Conservation (phyloP, 1,139 yeast species). For the Ogataea hybrid region DNA sequence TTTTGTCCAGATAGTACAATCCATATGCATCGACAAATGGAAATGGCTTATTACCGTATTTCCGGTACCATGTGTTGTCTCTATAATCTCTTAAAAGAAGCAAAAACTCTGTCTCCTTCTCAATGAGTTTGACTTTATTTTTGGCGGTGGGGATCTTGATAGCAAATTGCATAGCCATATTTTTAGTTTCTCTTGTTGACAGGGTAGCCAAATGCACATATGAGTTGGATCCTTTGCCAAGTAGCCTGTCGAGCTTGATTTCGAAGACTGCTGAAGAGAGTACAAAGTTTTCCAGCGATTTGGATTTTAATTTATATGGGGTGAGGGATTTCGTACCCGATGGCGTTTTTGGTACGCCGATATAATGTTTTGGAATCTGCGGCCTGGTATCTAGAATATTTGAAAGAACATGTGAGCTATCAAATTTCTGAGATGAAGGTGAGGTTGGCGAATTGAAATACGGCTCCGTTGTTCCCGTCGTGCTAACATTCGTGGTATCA, state of each 20-base stretch:
- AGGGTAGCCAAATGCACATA: slow-evolving; percentile 27
- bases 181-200: slow-evolving; percentile 10
- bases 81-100: slow-evolving; percentile 23
- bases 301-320: slow-evolving; percentile 18
- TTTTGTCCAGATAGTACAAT: slow-evolving; percentile 24
- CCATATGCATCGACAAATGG: slow-evolving; percentile 36
- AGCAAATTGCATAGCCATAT: slow-evolving; percentile 25
- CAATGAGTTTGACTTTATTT: slow-evolving; percentile 29
- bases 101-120: slow-evolving; percentile 32
- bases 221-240: slow-evolving; percentile 35
- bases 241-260: slow-evolving; percentile 15
- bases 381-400: slow-evolving; percentile 4
- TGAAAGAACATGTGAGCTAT: slow-evolving; percentile 4
- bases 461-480: slow-evolving; percentile 5
- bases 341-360: neutral
- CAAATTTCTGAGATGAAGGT: slow-evolving; percentile 7
- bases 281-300: slow-evolving; percentile 19
- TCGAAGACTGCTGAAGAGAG: slow-evolving; percentile 19
- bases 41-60: slow-evolving; percentile 16
- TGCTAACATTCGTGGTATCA: slow-evolving; percentile 6
- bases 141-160: slow-evolving; percentile 34
- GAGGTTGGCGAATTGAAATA: slow-evolving; percentile 14
- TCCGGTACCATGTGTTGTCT: slow-evolving; percentile 16
- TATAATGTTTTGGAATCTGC: neutral
- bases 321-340: neutral